Evolutionary conservation across 768 basidiomycete genomes (phyloP), one percentile per base, ranked within the genome.

Genomic region (Amanita molliuscula): DNA sequence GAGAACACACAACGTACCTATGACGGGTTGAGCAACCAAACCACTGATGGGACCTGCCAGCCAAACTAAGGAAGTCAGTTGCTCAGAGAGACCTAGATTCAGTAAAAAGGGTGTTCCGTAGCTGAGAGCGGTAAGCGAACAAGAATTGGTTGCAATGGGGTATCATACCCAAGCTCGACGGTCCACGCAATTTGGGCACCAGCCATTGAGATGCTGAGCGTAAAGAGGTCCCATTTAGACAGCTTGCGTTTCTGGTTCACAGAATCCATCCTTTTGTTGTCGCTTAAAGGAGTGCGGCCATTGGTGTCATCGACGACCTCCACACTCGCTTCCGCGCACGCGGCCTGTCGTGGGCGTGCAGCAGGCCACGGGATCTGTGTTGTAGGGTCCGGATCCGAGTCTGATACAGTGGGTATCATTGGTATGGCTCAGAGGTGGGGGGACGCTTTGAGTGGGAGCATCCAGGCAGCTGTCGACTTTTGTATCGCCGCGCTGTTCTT

Each of bases 121-220:
- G 63, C 95, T 96, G 57, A 46, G 45, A 52, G 16, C n/a, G 18
- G 42, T 36, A 51, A 56, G 58, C 51, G 47, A 49, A 51, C 55
- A 47, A 23, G 21, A 21, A 8, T 34, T 10, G 31, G 25, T 56
- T 56, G 13, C 26, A 42, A 18, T 18, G 18, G 43, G 37, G 20
- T 33, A 42, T 67, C 84, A 55, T 59, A 93, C 91, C 90, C 91
- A 21, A 94, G 78, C 61, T 95, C 92, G 3, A 96, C 86, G 1
- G 92, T 95, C 94, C 94, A 97, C 1, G 90, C 86, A 21, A 97
- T 82, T 67, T 96, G 89, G 5, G 88, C 89, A 13, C 95, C 95
- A 38, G 82, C 91, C 88, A 98, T 94, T 6, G 92, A 89, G 53
- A 96, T 78, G 53, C 84, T 88, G 57, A 92, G 70, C 2, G 86